Conservation (phyloP, 1,139 yeast species). For the Blastobotrys capitulatus region DNA sequence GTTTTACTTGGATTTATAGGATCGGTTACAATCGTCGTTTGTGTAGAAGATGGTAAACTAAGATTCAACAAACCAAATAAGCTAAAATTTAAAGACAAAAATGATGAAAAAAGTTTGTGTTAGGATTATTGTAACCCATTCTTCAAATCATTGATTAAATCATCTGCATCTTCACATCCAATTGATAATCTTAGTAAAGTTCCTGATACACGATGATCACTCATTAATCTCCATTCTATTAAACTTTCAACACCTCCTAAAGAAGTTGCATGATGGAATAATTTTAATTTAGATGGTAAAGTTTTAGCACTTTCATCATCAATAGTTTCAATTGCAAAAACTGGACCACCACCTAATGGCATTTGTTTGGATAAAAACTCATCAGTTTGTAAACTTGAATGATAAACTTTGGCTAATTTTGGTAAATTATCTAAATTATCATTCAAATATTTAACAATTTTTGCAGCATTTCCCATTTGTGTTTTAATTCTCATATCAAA, state of each 20-base stretch:
- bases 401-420: conserved; percentile 49
- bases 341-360: conserved; percentile 61
- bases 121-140: conserved; percentile 28
- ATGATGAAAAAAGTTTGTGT: no score
- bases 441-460: conserved; percentile 53
- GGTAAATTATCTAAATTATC: conserved; percentile 47
- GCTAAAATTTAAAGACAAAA: no score
- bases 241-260: conserved; percentile 91
- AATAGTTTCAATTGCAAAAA: conserved; percentile 58
- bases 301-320: conserved; percentile 51
- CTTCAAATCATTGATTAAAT: conserved; percentile 60
- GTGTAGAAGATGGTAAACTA: no score
- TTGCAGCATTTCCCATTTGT: conserved; percentile 62
- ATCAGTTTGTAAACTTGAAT: conserved; percentile 51
- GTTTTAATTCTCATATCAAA: conserved; percentile 60
- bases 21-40: no score
- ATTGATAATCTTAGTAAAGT: conserved; percentile 65
- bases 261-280: conserved; percentile 86
- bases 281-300: conserved; percentile 61
- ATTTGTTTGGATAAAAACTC: conserved; percentile 65
- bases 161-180: conserved; percentile 72
- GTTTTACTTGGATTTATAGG: no score
- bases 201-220: conserved; percentile 53
- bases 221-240: conserved; percentile 83
- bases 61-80: no score